Base-by-base conservation (phyloP, 2,329 filamentous ascomycete species). In the Fusarium buharicum region DNA sequence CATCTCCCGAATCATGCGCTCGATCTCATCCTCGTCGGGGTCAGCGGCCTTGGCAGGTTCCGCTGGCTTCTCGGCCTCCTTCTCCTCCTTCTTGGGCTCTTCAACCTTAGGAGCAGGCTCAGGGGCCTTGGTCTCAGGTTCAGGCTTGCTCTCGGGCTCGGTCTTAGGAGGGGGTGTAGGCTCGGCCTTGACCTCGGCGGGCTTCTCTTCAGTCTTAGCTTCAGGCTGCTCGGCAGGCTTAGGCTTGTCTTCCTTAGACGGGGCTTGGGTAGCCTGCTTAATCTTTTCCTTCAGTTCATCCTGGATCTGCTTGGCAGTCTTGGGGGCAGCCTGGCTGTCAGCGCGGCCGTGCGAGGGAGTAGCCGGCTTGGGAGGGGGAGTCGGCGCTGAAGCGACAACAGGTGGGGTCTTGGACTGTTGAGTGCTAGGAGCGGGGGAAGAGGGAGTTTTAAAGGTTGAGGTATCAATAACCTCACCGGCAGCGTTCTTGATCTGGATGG, bases 211-310 rank as follows among this genome's bases (percentile, higher is more conserved):
- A 3, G 73, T 72, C 9, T 70, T 62, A 14, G 59, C 49, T 7
- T 36, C 50, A 8, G 57, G 36, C 45, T 54, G 62, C 44, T 67
- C 67, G 17, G 36, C 49, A 6, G 66, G 22, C 54, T 72, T 73
- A 11, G 68, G 58, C 27, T 74, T 67, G 11, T 72, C 70, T 50
- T 76, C 71, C 72, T 20, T 72, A 63, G 58, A 74, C 22, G 73
- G 67, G 17, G 72, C 74, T 49, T 77, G 75, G 3, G 80, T 81
- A 51, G 87, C 86, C 48, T 85, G 85, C 72, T 88, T 86, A 72
- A 96, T 89, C 73, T 92, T 89, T 74, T 90, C 87, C 76, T 90
- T 90, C 72, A 93, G 90, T 77, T 96, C 92, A 65, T 91, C 86
- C 55, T 89, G 89, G 62, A 92, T 92, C 77, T 97, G 90, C 74